Base-by-base conservation (phyloP, 73 alveolate species). In the Paraurostyla sp. region DNA sequence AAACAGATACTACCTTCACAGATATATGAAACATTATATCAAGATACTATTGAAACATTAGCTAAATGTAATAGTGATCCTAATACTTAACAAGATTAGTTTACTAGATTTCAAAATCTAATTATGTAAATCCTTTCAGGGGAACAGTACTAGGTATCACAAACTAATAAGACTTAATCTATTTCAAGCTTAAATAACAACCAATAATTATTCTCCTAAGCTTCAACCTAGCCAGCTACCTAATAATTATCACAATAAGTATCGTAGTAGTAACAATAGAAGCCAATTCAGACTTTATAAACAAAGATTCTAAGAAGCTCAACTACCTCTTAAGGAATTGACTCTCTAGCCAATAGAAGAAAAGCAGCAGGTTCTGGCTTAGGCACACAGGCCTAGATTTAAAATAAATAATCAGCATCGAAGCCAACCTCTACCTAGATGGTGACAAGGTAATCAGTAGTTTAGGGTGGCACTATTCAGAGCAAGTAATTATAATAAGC, bases 271-370 rank as follows among this genome's bases (percentile, higher is more conserved):
- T 36, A 62, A 36, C 80, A 62, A 36, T 32, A 62, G 80, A 62
- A 62, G 56, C 86, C 86, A 2, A 49, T 6, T 43, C n/a, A 42
- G 46, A 73, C 86, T n/a, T 49, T 73, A 25, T 71, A 73, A 0
- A 78, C 89, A 2, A 78, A 78, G 40, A 78, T 78, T 9, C 50
- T 78, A 15, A 78, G 89, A 52, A 51, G 80, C 78, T 78, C 89
- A 78, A 54, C 89, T 4, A 78, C 89, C 0, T 25, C 54, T 13
- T 78, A 32, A 9, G 73, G 73, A 25, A 40, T 27, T 51, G 89
- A 78, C 59, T 18, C 73, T 16, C 4, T 54, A 6, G 76, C 89
- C 0, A 78, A 27, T 29, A 25, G 89, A 40, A 78, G 62, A 54
- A 73, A 73, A 43, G n/a, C 38, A 78, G 59, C 29, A 29, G 59